phyloP scores from a whole-genome alignment of 768 basidiomycete genomes.

The Boletellus sp. region DNA sequence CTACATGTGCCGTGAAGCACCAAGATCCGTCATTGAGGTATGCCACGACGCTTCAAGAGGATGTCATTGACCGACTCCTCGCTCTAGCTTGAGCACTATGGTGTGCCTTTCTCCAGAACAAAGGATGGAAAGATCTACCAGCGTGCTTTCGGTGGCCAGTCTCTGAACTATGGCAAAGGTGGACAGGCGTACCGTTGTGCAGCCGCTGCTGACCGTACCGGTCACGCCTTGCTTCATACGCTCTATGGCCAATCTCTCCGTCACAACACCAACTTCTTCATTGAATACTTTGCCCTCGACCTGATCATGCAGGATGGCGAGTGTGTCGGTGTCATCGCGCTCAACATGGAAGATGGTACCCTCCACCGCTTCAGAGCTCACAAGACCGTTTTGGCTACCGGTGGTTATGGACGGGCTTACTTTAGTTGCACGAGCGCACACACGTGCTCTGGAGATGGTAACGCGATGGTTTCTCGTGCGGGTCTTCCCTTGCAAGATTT shows the following conservation, averaged over 20 bases:
- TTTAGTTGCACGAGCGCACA: slow-evolving; percentile 99
- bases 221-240: slow-evolving; percentile 96
- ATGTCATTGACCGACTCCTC: not conserved
- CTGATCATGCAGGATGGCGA: slow-evolving; percentile 98
- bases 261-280: slow-evolving; percentile 99
- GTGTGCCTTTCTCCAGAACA: slow-evolving; percentile 97
- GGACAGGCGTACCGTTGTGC: slow-evolving; percentile 99
- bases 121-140: slow-evolving; percentile 99
- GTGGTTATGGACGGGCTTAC: slow-evolving; percentile 97
- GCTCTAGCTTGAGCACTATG: slow-evolving; percentile 90
- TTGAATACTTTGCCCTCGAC: slow-evolving; percentile 99
- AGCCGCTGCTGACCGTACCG: slow-evolving; percentile 97
- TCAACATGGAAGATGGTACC: slow-evolving; percentile 99
- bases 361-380: slow-evolving; percentile 97
- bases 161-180: slow-evolving; percentile 93
- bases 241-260: slow-evolving; percentile 98
- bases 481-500: slow-evolving; percentile 95
- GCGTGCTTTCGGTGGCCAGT: slow-evolving; percentile 98
- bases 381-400: slow-evolving; percentile 97
- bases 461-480: slow-evolving; percentile 96
- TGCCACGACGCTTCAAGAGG: slow-evolving; percentile 6
- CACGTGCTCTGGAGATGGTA: slow-evolving; percentile 98
- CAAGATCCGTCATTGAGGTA: slow-evolving; percentile 89
- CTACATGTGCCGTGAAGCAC: slow-evolving; percentile 99
- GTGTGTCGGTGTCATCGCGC: slow-evolving; percentile 97